Evolutionary conservation across 2,329 filamentous ascomycete genomes (phyloP), one percentile per base, ranked within the genome.

Genomic region (Sclerotinia subarctica): DNA sequence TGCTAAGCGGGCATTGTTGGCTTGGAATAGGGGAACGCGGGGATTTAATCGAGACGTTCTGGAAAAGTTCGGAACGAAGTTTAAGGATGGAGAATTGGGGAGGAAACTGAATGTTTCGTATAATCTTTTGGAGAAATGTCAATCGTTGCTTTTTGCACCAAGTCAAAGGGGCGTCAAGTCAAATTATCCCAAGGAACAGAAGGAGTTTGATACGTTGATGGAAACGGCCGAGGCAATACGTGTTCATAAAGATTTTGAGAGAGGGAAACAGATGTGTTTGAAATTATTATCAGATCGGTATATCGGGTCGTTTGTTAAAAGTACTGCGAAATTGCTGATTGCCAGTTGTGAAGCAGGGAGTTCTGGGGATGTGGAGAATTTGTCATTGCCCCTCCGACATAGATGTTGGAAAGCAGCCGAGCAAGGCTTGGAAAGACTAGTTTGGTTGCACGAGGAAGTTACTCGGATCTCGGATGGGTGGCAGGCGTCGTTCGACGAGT

Each of bases 31-130:
- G 21, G 59, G 59, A 19, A 49, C 59, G 4, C 35, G 59, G 15
- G 59, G 29, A 19, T 62, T 62, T 4, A 62, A 62, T 26, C 59
- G 59, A 24, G 59, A 62, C n/a, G 46, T 62, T n/a, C 15, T 62
- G 15, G 46, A 26, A 3, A 62, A 26, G 17, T 51, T 51, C 2
- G 46, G 46, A 2, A 38, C 21, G 4, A 24, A 13, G 0, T 62
- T 15, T 13, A 35, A 35, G 17, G 8, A 3, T 2, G 59, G 59
- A 8, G 59, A 51, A 21, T 5, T 62, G 15, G 15, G 29, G 10
- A 35, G 15, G 46, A 35, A 51, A 21, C 11, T 62, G 13, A 62
- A 62, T 15, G 13, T 24, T n/a, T 62, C 59, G 15, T 62, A 62
- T 8, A 62, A 51, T 4, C 8, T 47, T 35, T n/a, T 62, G 15